Conservation (phyloP, 139 green algal species). For the Choricystis sp. region DNA sequence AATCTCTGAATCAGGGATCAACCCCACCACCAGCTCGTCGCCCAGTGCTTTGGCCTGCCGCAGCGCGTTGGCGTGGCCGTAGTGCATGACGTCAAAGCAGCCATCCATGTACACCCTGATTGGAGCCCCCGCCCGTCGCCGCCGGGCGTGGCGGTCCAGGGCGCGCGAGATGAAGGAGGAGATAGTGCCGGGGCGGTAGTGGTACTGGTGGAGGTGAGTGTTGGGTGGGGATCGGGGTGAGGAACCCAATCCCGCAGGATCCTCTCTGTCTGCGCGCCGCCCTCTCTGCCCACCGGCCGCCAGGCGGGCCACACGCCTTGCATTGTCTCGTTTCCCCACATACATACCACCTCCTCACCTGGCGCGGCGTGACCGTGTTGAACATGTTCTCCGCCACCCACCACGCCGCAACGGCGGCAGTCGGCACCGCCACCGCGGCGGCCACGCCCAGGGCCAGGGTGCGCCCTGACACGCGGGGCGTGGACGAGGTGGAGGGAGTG, state of each 20-base stretch:
- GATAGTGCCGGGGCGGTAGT: slow-evolving; percentile 77
- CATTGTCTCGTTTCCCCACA: too few species aligned
- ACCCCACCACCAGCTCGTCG: slow-evolving; percentile 86
- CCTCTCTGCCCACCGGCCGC: too few species aligned
- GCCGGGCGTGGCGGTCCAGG: slow-evolving; percentile 60
- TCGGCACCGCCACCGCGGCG: slow-evolving; percentile 6
- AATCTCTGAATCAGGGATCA: slow-evolving; percentile 93
- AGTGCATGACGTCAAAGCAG: slow-evolving; percentile 99
- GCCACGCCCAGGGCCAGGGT: too few species aligned
- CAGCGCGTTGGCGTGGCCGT: slow-evolving; percentile 96
- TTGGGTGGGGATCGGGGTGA: background rate
- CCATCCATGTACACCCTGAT: slow-evolving; percentile 97
- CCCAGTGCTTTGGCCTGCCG: slow-evolving; percentile 70
- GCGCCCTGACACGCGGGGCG: too few species aligned
- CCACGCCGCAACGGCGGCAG: slow-evolving; percentile 10
- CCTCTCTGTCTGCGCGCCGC: too few species aligned
- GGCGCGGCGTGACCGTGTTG: slow-evolving; percentile 13
- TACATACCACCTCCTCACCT: slow-evolving; percentile 7
- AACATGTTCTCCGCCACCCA: slow-evolving; percentile 14
- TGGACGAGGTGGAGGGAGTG: too few species aligned
- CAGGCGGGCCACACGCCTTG: too few species aligned
- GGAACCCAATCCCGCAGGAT: too few species aligned
- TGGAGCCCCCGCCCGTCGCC: slow-evolving; percentile 34
- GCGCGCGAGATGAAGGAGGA: slow-evolving; percentile 53
- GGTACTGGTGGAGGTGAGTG: slow-evolving; percentile 44